phyloP scores from a whole-genome alignment of 73 alveolate genomes.

The Symbiodinium pilosum region DNA sequence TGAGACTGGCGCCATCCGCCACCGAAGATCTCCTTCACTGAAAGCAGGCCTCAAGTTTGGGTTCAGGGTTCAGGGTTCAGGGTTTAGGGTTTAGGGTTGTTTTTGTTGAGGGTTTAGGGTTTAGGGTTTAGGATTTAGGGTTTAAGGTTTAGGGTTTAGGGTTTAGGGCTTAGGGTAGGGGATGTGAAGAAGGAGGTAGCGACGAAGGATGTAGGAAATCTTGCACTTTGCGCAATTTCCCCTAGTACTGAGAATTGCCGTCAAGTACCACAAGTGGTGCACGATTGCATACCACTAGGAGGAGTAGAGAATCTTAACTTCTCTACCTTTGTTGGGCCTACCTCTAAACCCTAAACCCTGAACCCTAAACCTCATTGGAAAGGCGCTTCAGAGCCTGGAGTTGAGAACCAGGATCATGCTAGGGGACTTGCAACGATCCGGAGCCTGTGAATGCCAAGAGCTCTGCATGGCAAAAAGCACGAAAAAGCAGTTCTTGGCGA shows the following conservation, averaged over 20 bases:
- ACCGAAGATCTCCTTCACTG: constrained; percentile 72
- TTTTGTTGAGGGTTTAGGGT: not conserved
- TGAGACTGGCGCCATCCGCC: constrained; percentile 35
- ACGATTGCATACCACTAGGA: not conserved
- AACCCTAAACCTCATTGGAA: not conserved
- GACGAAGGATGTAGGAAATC: no score
- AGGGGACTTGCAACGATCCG: no score
- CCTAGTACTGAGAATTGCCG: not conserved
- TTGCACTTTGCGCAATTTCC: not conserved
- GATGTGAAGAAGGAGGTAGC: no score
- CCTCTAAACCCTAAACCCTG: not conserved
- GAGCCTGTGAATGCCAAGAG: no score
- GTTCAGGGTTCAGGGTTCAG: not conserved
- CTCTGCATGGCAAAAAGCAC: no score
- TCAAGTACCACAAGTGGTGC: not conserved
- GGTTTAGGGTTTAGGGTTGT: no score
- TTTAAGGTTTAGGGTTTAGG: not conserved
- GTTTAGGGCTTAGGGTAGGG: not conserved
- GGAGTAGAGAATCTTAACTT: no score
- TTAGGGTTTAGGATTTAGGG: not conserved
- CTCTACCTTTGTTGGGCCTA: no score
- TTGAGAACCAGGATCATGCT: no score
- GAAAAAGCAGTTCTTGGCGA: no score
- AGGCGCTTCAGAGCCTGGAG: no score
- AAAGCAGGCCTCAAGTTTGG: constrained; percentile 19